phyloP scores from a whole-genome alignment of 352 stramenopile species.

The Phytophthora agathidicida region DNA sequence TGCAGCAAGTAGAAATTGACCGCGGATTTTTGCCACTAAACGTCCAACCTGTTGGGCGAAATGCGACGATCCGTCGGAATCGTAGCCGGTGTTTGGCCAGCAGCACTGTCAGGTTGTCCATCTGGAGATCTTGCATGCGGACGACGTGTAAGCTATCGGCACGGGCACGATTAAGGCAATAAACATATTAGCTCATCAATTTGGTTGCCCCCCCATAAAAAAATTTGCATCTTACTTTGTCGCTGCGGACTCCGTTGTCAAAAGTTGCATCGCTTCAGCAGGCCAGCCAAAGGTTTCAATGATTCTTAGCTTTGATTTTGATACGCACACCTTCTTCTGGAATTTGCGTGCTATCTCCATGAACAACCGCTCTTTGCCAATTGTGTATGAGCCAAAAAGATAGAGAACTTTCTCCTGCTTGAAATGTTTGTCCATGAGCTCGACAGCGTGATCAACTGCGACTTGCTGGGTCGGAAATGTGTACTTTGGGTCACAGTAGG shows the following conservation, averaged over 20 bases:
- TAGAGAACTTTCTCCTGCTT: conserved; percentile 86
- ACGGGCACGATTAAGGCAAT: conserved; percentile 2
- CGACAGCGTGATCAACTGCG: conserved; percentile 63
- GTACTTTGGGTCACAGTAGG: conserved; percentile 96
- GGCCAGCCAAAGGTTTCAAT: conserved; percentile 90
- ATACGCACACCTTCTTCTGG: conserved; percentile 79
- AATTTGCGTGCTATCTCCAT: conserved; percentile 91
- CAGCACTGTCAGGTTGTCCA: conserved; percentile 85
- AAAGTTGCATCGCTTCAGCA: conserved; percentile 71
- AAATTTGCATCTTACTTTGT: conserved; percentile 61
- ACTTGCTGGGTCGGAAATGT: conserved; percentile 91
- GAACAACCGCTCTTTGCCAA: conserved; percentile 97
- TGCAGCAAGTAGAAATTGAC: conserved; percentile 76
- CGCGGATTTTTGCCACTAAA: conserved; percentile 59
- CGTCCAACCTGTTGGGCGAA: conserved; percentile 95
- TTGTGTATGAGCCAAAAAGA: conserved; percentile 97
- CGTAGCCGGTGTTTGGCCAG: conserved; percentile 70
- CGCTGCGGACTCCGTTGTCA: conserved; percentile 84
- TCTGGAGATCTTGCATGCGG: conserved; percentile 92
- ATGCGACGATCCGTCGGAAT: conserved; percentile 90
- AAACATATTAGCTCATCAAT: conserved; percentile 11
- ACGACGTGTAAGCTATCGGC: conserved; percentile 90
- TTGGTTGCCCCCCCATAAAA: too few relatives aligned
- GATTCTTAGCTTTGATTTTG: conserved; percentile 81
- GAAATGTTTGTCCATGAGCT: conserved; percentile 60